Conservation (phyloP, 805 yeast species). For the Zygotorulaspora sp. region DNA sequence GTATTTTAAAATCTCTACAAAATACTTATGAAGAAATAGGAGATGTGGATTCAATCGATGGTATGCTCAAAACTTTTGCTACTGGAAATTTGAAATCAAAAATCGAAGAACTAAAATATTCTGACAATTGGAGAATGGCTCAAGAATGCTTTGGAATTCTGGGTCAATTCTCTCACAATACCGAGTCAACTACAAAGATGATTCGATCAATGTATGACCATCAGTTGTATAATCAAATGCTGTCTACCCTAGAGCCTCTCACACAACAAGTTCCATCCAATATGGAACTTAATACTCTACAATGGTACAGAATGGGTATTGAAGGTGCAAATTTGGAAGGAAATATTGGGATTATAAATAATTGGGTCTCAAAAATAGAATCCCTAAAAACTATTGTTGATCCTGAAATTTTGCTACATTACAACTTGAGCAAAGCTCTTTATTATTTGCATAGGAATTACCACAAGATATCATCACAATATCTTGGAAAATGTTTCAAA, state of each 20-base stretch:
- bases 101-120: conserved; percentile 73
- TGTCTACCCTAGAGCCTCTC: conserved; percentile 44
- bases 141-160: conserved; percentile 76
- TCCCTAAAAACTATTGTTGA: conserved; percentile 42
- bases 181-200: conserved; percentile 46
- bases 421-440: conserved; percentile 63
- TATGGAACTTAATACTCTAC: conserved; percentile 34
- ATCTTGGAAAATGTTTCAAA: conserved; percentile 48
- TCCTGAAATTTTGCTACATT: conserved; percentile 50
- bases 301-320: conserved; percentile 64
- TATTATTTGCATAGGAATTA: conserved; percentile 40
- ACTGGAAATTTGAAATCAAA: conserved; percentile 68
- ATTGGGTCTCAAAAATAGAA: conserved; percentile 59
- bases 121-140: conserved; percentile 82
- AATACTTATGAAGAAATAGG: conserved; percentile 80
- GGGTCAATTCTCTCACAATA: conserved; percentile 40
- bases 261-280: conserved; percentile 36
- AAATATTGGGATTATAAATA: conserved; percentile 42
- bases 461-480: conserved; percentile 33
- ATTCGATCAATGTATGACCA: conserved; percentile 70
- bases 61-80: conserved; percentile 70
- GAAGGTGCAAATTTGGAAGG: conserved; percentile 72
- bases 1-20: conserved; percentile 50
- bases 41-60: conserved; percentile 87
- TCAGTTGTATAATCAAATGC: conserved; percentile 65